Base-by-base conservation (phyloP, 176 grass and related monocot species). In the Lolium perenne region DNA sequence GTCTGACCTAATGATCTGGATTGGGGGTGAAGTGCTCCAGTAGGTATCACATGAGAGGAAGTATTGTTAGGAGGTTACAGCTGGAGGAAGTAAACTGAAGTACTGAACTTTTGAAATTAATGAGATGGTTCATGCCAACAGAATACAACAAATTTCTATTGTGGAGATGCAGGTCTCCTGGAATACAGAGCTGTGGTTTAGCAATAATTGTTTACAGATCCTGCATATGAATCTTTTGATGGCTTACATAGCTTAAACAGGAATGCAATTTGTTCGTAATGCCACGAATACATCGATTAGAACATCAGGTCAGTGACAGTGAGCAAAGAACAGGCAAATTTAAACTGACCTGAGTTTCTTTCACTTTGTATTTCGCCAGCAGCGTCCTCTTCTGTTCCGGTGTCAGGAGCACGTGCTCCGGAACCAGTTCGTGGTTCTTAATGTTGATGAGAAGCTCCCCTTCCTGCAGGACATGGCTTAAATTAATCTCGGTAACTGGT, bases 371-470 rank as follows among this genome's bases (percentile, higher is more conserved):
- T 26, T 89, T 89, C 51, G 89, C 90, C 14, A 99, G 72, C 53
- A 99, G 82, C 8, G 80, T 83, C 84, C 90, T 96, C 88, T 99
- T 99, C 25, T 99, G 84, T 17, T 91, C 83, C 0, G 54, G 10
- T 22, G 85, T 88, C 41, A 99, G 81, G 51, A 96, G 47, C 81
- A 85, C 88, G 48, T 99, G 97, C 18, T 99, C 84, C 11, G 94
- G 94, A 41, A 99, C 88, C 18, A 99, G 88, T 4, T 73, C 77
- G 46, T 99, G 97, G 1, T 96, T 75, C 71, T 94, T 94, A 72
- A 98, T 98, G 85, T 98, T 98, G 48, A 96, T 90, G 71, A 98
- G 89, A 74, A 98, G 90, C 82, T 98, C 97, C 17, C 88, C 61
- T 83, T 96, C 97, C 94, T 98, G 87, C 46, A 51, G 38, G 71